Conservation (phyloP, 441 rosid species). For the Bocquillonia castaneifolia region DNA sequence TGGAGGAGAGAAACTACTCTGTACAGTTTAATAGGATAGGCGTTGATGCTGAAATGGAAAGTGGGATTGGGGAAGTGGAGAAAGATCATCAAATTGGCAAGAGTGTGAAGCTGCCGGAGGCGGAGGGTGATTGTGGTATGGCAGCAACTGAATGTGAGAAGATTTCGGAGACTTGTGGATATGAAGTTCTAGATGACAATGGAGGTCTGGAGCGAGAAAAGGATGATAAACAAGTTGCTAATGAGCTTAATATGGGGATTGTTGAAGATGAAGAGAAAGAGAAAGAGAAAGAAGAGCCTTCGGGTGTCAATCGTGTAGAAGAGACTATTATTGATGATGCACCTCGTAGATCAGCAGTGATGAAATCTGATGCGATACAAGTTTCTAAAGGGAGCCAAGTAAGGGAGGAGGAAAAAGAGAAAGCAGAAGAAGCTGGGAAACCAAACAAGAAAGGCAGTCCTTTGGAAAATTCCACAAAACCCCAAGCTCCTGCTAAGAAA, state of each 20-base stretch:
- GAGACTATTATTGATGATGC: background rate
- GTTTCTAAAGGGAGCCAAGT: background rate
- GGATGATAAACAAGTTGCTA: background rate
- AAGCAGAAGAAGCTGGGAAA: background rate
- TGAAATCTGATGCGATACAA: background rate
- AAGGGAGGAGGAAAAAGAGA: background rate
- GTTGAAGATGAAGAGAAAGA: background rate
- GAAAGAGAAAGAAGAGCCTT: too few relatives aligned
- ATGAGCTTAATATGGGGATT: background rate
- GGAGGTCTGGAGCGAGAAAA: background rate
- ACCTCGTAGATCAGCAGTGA: background rate
- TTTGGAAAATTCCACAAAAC: constrained; percentile 9
- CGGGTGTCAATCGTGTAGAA: background rate
- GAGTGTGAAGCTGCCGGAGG: background rate
- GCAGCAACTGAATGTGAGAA: background rate
- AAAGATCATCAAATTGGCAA: background rate
- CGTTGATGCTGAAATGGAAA: background rate
- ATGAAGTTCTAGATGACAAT: background rate
- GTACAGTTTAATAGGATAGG: background rate
- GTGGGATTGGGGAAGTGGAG: background rate
- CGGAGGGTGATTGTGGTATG: background rate
- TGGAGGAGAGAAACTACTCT: background rate
- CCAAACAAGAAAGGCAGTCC: background rate
- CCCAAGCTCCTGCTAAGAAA: constrained; percentile 10
- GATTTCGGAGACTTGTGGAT: background rate